phyloP scores from a whole-genome alignment of 108 stramenopile genomes.

The Aurantiochytrium sp. region DNA sequence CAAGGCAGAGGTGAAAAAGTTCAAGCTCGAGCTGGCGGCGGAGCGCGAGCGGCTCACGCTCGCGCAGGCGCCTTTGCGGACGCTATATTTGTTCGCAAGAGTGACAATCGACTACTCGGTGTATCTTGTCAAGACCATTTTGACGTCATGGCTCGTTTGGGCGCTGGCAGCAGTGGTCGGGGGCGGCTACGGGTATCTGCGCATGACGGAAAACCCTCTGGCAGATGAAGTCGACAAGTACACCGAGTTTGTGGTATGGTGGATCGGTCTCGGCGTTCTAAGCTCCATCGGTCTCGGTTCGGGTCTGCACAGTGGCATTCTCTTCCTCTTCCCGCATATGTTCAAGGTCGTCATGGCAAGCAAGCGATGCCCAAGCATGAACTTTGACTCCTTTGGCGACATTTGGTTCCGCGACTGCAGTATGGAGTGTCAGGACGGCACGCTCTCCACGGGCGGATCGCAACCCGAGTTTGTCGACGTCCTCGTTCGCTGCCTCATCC shows the following conservation, averaged over 20 bases:
- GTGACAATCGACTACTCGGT: background rate
- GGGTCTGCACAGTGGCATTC: conserved; percentile 47
- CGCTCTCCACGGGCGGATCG: background rate
- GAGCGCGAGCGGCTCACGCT: background rate
- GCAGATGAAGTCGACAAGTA: conserved; percentile 16
- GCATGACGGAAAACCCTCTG: background rate
- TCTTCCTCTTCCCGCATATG: conserved; percentile 57
- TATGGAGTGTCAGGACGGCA: conserved; percentile 17
- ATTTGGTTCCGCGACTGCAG: conserved; percentile 41
- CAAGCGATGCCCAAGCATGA: conserved; percentile 2
- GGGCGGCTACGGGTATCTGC: background rate
- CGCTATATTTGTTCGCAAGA: background rate
- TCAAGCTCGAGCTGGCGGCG: background rate
- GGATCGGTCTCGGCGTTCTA: conserved; percentile 51
- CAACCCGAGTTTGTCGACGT: background rate
- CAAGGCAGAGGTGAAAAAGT: background rate
- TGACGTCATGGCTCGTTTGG: background rate
- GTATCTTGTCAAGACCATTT: background rate
- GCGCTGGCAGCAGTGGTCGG: background rate
- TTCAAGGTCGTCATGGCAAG: conserved; percentile 34
- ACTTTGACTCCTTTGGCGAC: conserved; percentile 28
- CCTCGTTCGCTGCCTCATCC: conserved; percentile 29
- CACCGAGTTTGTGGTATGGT: conserved; percentile 36
- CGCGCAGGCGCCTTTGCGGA: background rate
- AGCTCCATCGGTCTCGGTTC: conserved; percentile 52